Percentiles rank a stretch among this genome's conserved stretches.
Conservation (phyloP, 768 basidiomycete genomes). For the Chiua virens region DNA sequence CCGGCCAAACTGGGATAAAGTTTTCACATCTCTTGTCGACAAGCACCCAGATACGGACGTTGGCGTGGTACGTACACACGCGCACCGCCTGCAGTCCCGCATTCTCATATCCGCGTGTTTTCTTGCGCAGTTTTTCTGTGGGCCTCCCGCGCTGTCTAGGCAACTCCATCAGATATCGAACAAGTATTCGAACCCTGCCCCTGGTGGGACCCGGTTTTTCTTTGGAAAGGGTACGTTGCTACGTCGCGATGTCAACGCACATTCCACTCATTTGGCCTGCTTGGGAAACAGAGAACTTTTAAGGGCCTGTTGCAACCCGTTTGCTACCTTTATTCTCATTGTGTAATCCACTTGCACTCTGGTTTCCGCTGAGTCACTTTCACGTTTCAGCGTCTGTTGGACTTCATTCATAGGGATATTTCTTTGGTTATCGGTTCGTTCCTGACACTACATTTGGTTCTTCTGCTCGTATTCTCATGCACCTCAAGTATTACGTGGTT, state of each 20-base stretch:
- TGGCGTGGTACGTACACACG: conserved; percentile 59
- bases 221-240: conserved; percentile 75
- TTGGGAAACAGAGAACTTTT: conserved; percentile 24
- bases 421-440: background rate
- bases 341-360: background rate
- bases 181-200: conserved; percentile 82
- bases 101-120: background rate
- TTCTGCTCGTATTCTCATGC: background rate
- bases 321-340: too few species aligned
- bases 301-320: background rate
- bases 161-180: conserved; percentile 78
- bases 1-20: conserved; percentile 81
- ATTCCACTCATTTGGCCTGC: conserved; percentile 1
- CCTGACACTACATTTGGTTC: background rate
- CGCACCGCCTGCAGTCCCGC: background rate
- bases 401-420: background rate
- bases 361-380: background rate
- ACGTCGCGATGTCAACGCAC: background rate
- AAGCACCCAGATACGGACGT: conserved; percentile 89
- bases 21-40: conserved; percentile 70
- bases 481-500: background rate
- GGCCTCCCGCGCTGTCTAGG: conserved; percentile 69
- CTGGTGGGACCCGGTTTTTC: conserved; percentile 80
- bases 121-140: conserved; percentile 72
- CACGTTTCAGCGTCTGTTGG: background rate